A percentile compares a stretch with the other conserved stretches of the same genome.
phyloP scores from a whole-genome alignment of 2,329 filamentous ascomycete species.

The Aspergillus versicolor region DNA sequence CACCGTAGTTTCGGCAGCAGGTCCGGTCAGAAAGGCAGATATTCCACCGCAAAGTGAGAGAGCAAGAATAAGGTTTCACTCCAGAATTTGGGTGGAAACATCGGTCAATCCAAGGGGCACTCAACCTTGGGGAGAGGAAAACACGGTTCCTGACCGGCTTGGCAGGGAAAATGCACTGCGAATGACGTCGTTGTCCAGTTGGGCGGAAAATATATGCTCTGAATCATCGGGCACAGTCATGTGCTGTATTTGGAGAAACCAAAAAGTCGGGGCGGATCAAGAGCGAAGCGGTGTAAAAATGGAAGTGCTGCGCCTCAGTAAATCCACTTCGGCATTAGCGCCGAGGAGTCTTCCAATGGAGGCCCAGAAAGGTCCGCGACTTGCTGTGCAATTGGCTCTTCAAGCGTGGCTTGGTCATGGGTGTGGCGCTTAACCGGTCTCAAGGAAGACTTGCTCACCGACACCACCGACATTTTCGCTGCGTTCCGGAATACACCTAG shows the following conservation, averaged over 20 bases:
- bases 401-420: constrained; percentile 19
- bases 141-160: constrained; percentile 16
- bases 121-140: constrained; percentile 2
- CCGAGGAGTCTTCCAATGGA: constrained; percentile 19
- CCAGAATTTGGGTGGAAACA: constrained; percentile 11
- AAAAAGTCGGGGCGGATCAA: not conserved
- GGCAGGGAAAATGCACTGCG: constrained; percentile 8
- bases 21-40: constrained; percentile 12
- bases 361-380: constrained; percentile 17
- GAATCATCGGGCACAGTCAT: constrained; percentile 7
- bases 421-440: constrained; percentile 19
- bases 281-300: constrained; percentile 23
- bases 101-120: constrained; percentile 15
- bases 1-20: constrained; percentile 1
- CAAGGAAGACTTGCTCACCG: constrained; percentile 17
- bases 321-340: constrained; percentile 10
- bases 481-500: constrained; percentile 15
- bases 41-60: constrained; percentile 10
- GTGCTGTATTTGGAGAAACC: constrained; percentile 7
- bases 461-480: constrained; percentile 7
- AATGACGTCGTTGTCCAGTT: not conserved
- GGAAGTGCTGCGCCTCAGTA: constrained; percentile 20
- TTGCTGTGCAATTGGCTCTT: constrained; percentile 17
- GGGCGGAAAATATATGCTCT: not conserved
- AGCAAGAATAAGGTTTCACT: constrained; percentile 12